Evolutionary conservation across 2,329 filamentous ascomycete genomes (phyloP), one percentile per base, ranked within the genome.

Genomic region (Botryotinia convoluta): DNA sequence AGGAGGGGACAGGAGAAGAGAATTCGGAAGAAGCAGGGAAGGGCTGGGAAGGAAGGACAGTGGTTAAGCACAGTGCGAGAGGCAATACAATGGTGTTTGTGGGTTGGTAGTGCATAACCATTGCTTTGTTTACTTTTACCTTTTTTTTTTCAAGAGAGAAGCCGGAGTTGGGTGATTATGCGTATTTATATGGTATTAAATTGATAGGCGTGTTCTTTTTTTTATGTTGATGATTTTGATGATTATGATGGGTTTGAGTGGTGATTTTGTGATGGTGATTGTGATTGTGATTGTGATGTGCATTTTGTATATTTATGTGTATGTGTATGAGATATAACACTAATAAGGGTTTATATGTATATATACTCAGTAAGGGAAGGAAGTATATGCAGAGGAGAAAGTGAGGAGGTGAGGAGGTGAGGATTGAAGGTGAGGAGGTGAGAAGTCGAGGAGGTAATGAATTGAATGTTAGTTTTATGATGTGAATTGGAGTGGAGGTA

Each of bases 141-240:
- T 8, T 37, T 61, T 78, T 54, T 57, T 57, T 57, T 57, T 29
- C n/a, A 68, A 42, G 78, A 77, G 76, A 78, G 76, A 76, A 51
- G 64, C 76, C 72, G 80, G 80, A 80, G 80, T 81, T 80, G 78
- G 79, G 80, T 70, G 35, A 42, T 39, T 57, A 39, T 54, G 69
- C 72, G 51, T 73, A 63, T 72, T 72, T 73, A 73, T 63, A 70
- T 73, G 65, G 71, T 73, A 73, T 69, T 73, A 73, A 73, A 73
- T 73, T 73, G 71, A 73, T 39, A 26, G 71, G 71, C 71, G 65
- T 73, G 65, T 69, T 65, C 57, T 45, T 44, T 51, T 69, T 35
- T 68, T 42, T 29, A 59, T 59, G n/a, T 29, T 59, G 54, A 59
- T 22, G 16, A 35, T 57, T n/a, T 4, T 32, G 6, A 3, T 59